These are phyloP conservation scores for Toxicodendron radicans DNA, from an alignment of 345 rosid species.

Conservation along the genomic window DNA sequence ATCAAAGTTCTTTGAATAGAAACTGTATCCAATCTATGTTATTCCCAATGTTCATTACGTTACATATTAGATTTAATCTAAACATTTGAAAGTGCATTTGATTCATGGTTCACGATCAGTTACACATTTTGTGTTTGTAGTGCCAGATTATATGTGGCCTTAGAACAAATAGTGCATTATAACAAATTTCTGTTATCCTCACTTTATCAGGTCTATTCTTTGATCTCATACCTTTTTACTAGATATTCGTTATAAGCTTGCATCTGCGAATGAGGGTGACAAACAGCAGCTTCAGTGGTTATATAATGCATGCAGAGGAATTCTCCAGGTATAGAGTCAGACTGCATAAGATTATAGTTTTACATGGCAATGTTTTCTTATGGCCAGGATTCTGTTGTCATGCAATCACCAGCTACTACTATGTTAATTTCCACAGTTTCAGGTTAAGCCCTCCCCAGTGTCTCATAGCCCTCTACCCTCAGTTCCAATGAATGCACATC, in stretches of 20 bases:
- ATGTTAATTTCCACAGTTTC: constrained; percentile 18
- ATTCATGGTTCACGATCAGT: too few species aligned
- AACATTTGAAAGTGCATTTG: too few species aligned
- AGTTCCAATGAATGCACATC: constrained; percentile 16
- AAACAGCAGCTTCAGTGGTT: constrained; percentile 43
- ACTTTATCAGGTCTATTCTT: constrained; percentile 9
- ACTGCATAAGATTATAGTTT: not conserved
- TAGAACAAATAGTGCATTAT: not conserved
- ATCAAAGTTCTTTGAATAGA: too few species aligned
- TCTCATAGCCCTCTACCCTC: constrained; percentile 20
- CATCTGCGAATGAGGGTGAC: constrained; percentile 40
- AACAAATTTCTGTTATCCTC: not conserved
- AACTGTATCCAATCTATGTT: too few species aligned
- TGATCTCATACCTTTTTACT: constrained; percentile 3
- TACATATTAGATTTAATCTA: too few species aligned
- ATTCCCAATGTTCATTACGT: too few species aligned
- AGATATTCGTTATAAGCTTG: constrained; percentile 43
- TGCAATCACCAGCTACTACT: not conserved
- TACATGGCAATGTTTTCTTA: constrained; percentile 8
- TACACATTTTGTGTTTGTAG: too few species aligned
- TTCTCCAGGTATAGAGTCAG: constrained; percentile 32
- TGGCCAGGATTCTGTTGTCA: constrained; percentile 8
- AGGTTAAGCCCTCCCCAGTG: constrained; percentile 24
- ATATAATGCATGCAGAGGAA: constrained; percentile 48
- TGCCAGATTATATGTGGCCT: not conserved